Base-by-base conservation (phyloP, 306 rosid genomes). In the Vicia faba region DNA sequence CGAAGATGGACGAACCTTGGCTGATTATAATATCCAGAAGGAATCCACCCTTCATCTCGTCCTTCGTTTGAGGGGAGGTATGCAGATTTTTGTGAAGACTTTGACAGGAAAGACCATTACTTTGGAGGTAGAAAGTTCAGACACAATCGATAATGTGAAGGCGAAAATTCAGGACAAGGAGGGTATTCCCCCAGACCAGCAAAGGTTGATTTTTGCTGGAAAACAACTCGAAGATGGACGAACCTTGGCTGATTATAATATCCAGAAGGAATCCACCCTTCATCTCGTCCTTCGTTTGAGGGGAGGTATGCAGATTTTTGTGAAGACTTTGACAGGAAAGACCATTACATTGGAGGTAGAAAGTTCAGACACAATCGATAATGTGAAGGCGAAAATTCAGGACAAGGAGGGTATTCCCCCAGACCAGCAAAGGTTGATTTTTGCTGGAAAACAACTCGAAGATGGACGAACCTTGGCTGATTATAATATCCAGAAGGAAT, bases 31-130 rank as follows among this genome's bases (percentile, higher is more conserved):
- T 23, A 71, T 71, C 2, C 76, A 71, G 26, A 71, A 71, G 0
- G 76, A 68, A 16, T 68, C 73, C 4, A 68, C 73, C 20, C 73
- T 68, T 7, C 73, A 68, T 16, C 64, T 68, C 8, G 73, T 68
- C 12, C 26, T 68, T 5, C 73, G 73, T 23, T 7, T 68, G 4
- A 25, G 73, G 23, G 73, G 72, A 6, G 72, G 72, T 12, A 67
- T 67, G 72, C 72, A 67, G 25, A 67, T 67, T 5, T 67, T 67
- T 51, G 72, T 67, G 11, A 67, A 67, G 38, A 67, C 72, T 1
- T 8, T 67, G 8, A 67, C 72, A 0, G 72, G 72, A 0, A 67
- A 67, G 38, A 67, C 72, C 1, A 67, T 67, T 4, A 67, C 72
- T 0, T 8, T 67, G 14, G 72, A 67, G 62, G 72, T 51, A 0